These are phyloP conservation scores for Limnomonas spitsbergensis DNA, from an alignment of 139 green algal genomes.

Conservation along the genomic window DNA sequence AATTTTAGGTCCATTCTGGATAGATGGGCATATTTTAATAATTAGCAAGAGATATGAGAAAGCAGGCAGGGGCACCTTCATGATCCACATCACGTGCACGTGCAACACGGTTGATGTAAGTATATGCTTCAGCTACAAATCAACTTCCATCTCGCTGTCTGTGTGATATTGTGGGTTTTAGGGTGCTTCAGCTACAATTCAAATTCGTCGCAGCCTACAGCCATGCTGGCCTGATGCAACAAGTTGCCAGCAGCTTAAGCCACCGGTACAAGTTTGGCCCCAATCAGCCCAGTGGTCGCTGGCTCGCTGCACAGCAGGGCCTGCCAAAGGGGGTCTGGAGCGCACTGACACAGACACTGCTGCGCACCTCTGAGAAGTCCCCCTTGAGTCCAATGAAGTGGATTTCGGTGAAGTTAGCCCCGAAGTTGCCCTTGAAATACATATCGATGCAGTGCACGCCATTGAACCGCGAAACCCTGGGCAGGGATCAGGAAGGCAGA, in stretches of 20 bases:
- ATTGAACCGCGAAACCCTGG: constrained; percentile 76
- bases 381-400: constrained; percentile 79
- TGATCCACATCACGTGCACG: neutral
- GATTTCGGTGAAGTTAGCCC: constrained; percentile 60
- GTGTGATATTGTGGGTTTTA: no score
- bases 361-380: constrained; percentile 55
- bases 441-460: constrained; percentile 78
- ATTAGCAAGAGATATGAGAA: no score
- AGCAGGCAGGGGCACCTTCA: neutral
- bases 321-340: neutral
- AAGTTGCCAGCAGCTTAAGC: no score
- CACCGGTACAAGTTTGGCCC: no score
- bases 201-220: no score
- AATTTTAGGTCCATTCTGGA: no score
- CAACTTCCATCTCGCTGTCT: no score
- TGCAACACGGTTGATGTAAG: neutral
- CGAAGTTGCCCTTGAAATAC: constrained; percentile 65
- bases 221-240: no score
- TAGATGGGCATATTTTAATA: no score
- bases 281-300: no score
- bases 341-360: neutral
- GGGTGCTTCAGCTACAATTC: neutral
- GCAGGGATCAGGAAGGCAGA: neutral
- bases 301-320: neutral
- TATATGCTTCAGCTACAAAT: neutral